phyloP scores from a whole-genome alignment of 495 filamentous ascomycete genomes.

The Podospora didyma region DNA sequence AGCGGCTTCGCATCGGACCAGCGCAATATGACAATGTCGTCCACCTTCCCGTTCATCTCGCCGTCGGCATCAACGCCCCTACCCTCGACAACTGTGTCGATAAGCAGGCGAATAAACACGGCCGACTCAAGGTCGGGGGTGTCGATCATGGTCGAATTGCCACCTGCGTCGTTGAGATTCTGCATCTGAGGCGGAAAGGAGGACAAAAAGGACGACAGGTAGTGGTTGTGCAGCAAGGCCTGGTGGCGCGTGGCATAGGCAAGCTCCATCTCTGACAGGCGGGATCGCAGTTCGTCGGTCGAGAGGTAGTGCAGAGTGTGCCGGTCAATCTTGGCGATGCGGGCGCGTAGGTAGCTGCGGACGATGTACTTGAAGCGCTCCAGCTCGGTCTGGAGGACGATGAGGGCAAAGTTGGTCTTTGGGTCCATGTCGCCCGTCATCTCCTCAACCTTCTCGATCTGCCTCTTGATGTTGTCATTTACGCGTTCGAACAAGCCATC shows the following conservation, averaged over 20 bases:
- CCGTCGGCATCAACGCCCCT: constrained; percentile 57
- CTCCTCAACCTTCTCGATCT: constrained; percentile 71
- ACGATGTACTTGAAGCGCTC: constrained; percentile 89
- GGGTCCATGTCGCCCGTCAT: constrained; percentile 78
- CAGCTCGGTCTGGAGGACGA: constrained; percentile 94
- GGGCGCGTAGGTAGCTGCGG: constrained; percentile 75
- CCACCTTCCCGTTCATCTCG: constrained; percentile 60
- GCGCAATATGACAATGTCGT: constrained; percentile 81
- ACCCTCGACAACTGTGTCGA: constrained; percentile 50
- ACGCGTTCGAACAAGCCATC: constrained; percentile 63
- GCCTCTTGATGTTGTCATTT: constrained; percentile 62
- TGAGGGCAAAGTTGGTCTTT: constrained; percentile 84
- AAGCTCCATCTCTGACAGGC: constrained; percentile 69
- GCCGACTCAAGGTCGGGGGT: constrained; percentile 74
- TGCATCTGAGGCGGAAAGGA: constrained; percentile 73
- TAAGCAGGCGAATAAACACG: constrained; percentile 78
- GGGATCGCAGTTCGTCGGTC: constrained; percentile 36
- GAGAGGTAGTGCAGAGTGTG: constrained; percentile 61
- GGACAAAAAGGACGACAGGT: constrained; percentile 71
- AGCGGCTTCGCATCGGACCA: constrained; percentile 76
- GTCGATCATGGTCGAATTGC: constrained; percentile 89
- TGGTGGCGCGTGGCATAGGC: constrained; percentile 80
- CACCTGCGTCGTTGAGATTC: constrained; percentile 83
- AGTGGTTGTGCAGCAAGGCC: constrained; percentile 75
- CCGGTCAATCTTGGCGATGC: constrained; percentile 81